A percentile compares a stretch with the other conserved stretches of the same genome.
These are phyloP conservation scores for Auxenochlorella pyrenoidosa DNA, from an alignment of 139 green algal species.

Conservation along the genomic window DNA sequence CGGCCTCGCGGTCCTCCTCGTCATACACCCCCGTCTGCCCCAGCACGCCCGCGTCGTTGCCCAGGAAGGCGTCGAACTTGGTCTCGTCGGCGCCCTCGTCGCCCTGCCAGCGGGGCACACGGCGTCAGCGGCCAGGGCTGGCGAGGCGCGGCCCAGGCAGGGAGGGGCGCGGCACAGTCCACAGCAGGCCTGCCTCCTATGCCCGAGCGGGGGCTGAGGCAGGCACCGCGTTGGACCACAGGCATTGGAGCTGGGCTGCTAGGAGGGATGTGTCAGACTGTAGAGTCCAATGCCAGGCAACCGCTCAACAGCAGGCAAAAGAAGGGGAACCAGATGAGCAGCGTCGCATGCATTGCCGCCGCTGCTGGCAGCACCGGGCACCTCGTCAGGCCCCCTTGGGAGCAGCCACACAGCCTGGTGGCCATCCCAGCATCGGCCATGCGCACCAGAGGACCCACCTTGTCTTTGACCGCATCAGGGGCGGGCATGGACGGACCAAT, in stretches of 20 bases:
- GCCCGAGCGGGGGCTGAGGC: too few species aligned
- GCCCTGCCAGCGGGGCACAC: background rate
- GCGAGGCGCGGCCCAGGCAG: background rate
- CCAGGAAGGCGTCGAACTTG: conserved; percentile 98
- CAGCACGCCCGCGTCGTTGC: conserved; percentile 93
- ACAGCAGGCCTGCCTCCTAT: too few species aligned
- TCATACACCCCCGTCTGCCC: conserved; percentile 61
- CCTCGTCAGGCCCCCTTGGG: background rate
- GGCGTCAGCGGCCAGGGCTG: background rate
- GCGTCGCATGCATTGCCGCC: too few species aligned
- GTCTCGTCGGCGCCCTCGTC: conserved; percentile 71
- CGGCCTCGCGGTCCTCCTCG: conserved; percentile 94
- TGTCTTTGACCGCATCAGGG: conserved; percentile 46
- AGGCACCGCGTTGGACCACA: too few species aligned
- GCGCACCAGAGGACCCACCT: conserved; percentile 11
- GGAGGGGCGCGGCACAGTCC: too few species aligned
- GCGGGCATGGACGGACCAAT: conserved; percentile 78
- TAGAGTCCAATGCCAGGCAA: too few species aligned
- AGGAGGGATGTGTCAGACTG: too few species aligned
- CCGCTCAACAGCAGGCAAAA: background rate
- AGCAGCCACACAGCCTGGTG: background rate
- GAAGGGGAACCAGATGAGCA: background rate
- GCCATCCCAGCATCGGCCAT: background rate
- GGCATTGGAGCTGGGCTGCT: too few species aligned
- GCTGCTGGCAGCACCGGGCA: background rate